Conservation (phyloP, 306 rosid genomes). For the Medicago lupulina region DNA sequence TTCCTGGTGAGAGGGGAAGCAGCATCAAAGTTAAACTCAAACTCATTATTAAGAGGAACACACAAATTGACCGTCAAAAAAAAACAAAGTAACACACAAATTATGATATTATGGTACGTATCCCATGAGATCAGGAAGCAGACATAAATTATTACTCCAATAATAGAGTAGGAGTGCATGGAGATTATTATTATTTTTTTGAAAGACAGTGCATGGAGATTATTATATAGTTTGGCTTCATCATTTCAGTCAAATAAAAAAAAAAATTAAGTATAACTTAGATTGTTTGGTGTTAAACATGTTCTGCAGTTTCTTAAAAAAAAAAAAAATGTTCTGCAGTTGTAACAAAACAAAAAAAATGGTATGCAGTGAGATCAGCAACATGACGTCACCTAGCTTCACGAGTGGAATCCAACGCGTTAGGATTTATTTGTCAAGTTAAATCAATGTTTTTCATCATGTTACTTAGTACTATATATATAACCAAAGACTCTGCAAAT, state of each 20-base stretch:
- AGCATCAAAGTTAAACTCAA: too few relatives aligned
- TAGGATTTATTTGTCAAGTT: not conserved
- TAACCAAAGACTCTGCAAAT: not conserved
- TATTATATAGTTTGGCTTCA: too few relatives aligned
- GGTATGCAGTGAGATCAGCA: constrained; percentile 27
- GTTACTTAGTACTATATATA: not conserved
- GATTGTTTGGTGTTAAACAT: not conserved
- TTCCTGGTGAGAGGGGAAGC: too few relatives aligned
- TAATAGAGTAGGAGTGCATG: too few relatives aligned
- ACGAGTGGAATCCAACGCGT: constrained; percentile 20
- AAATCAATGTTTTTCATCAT: not conserved
- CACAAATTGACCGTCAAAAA: too few relatives aligned
- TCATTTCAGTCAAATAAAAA: not conserved
- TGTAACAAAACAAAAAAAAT: not conserved
- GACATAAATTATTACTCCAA: too few relatives aligned
- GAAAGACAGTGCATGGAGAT: too few relatives aligned
- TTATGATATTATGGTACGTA: not conserved
- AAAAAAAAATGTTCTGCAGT: not conserved
- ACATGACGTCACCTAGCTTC: constrained; percentile 6
- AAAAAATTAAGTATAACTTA: not conserved
- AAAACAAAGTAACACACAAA: too few relatives aligned
- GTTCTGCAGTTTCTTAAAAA: not conserved
- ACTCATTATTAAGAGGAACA: too few relatives aligned
- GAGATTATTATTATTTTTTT: too few relatives aligned
- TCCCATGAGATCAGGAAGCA: not conserved